Evolutionary conservation across 805 yeast species (phyloP).

Genomic region (Cyberlindnera lachancei): DNA sequence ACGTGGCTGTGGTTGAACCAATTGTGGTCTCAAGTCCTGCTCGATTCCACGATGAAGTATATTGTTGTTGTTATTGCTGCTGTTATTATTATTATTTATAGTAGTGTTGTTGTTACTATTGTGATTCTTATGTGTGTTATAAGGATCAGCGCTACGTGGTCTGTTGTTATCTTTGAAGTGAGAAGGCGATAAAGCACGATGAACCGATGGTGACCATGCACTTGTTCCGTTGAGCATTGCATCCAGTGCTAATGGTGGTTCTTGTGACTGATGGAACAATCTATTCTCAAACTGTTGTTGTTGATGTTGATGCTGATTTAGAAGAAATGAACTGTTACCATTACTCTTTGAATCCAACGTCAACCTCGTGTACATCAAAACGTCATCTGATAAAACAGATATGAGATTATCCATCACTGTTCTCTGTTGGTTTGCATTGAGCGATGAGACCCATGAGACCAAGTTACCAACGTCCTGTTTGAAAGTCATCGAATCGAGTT

Average conservation of each 20-base stretch:
- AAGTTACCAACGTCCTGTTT: slow-evolving; percentile 44
- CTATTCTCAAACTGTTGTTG: slow-evolving; percentile 13
- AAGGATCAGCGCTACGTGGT: slow-evolving; percentile 38
- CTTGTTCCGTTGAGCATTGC: slow-evolving; percentile 29
- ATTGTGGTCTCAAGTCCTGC: slow-evolving; percentile 15
- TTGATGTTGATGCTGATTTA: too few species aligned
- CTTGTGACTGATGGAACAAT: slow-evolving; percentile 7
- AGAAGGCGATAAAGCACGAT: slow-evolving; percentile 18
- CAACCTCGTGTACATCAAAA: slow-evolving; percentile 39
- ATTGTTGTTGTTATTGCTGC: too few species aligned
- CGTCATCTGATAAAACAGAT: slow-evolving; percentile 42
- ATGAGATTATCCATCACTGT: slow-evolving; percentile 49
- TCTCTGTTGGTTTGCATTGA: slow-evolving; percentile 44
- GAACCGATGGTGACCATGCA: slow-evolving; percentile 3
- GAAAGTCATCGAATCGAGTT: slow-evolving; percentile 29
- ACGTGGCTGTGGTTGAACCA: slow-evolving; percentile 3
- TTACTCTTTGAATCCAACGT: slow-evolving; percentile 33
- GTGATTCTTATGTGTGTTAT: too few species aligned
- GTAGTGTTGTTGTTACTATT: too few species aligned
- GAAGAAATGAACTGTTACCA: too few species aligned
- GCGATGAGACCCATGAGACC: slow-evolving; percentile 42
- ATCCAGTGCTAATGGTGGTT: slow-evolving; percentile 32
- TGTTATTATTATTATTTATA: too few species aligned
- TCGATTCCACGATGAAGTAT: slow-evolving; percentile 12
- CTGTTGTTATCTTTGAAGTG: slow-evolving; percentile 18